Conservation (phyloP, 108 stramenopile species). For the Pseudonitzschia multistriata region DNA sequence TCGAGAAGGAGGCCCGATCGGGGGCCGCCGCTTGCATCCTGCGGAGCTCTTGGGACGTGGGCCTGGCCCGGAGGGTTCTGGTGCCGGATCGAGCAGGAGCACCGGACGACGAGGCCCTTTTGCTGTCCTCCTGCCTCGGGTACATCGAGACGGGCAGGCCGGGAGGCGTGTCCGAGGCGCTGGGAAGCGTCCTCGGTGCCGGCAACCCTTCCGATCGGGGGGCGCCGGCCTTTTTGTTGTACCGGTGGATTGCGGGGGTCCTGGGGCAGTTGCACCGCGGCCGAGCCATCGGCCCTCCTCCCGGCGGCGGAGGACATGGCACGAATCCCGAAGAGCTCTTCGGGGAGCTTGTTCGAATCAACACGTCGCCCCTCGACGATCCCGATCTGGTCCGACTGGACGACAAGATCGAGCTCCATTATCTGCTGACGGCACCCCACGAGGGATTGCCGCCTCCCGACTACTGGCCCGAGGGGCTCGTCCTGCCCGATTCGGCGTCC, state of each 20-base stretch:
- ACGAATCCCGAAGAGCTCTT: slow-evolving; percentile 6
- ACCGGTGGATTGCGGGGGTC: slow-evolving; percentile 1
- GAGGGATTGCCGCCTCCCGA: background rate
- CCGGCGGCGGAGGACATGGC: background rate
- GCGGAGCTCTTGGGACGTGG: slow-evolving; percentile 14
- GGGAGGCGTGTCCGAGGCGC: background rate
- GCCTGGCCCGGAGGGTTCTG: background rate
- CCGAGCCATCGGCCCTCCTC: background rate
- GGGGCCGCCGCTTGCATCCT: slow-evolving; percentile 48
- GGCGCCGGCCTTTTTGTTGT: background rate
- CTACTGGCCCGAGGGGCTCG: slow-evolving; percentile 45
- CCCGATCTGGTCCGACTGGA: slow-evolving; percentile 55
- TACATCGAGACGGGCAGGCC: background rate
- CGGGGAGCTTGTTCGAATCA: slow-evolving; percentile 42
- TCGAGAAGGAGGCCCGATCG: slow-evolving; percentile 1
- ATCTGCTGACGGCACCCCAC: slow-evolving; percentile 26
- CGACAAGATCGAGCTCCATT: slow-evolving; percentile 63
- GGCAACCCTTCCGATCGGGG: too few species aligned
- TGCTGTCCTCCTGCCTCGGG: background rate
- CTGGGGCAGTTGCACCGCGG: background rate
- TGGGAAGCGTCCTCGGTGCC: background rate
- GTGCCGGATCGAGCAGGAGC: background rate
- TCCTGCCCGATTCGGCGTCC: slow-evolving; percentile 31
- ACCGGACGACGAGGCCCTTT: background rate
- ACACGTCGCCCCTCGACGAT: slow-evolving; percentile 70